Evolutionary conservation across 169 alveolate genomes (phyloP).

Genomic region (Cryptosporidium parvum): DNA sequence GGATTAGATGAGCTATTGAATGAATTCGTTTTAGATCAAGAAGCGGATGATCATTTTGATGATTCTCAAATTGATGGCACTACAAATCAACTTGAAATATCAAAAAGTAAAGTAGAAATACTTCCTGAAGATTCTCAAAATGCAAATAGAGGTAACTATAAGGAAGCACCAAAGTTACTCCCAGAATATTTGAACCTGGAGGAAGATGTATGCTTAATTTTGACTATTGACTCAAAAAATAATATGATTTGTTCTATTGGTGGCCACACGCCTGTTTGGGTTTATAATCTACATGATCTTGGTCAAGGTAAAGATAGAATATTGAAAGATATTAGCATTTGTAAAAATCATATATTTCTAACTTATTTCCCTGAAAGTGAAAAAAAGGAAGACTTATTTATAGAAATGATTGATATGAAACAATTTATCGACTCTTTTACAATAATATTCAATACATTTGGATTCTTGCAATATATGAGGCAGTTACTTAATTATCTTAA

Average conservation of each 20-base stretch:
- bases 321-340: background rate
- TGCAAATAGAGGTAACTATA: background rate
- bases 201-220: conserved; percentile 15
- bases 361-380: conserved; percentile 6
- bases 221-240: conserved; percentile 28
- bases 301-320: background rate
- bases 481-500: conserved; percentile 31
- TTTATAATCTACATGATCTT: background rate
- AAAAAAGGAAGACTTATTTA: background rate
- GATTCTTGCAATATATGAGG: conserved; percentile 45
- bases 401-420: conserved; percentile 25
- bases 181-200: conserved; percentile 18
- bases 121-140: background rate
- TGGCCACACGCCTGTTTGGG: conserved; percentile 75
- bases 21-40: background rate
- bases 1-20: background rate
- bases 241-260: conserved; percentile 52
- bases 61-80: background rate
- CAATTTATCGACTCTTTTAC: conserved; percentile 19
- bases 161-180: conserved; percentile 41
- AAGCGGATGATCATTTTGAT: too few relatives aligned
- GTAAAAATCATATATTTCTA: background rate
- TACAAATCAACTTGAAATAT: background rate
- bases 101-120: background rate
- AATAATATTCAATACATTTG: conserved; percentile 19